These are phyloP conservation scores for Pelargonium nanum DNA, from an alignment of 345 rosid species.

Conservation along the genomic window DNA sequence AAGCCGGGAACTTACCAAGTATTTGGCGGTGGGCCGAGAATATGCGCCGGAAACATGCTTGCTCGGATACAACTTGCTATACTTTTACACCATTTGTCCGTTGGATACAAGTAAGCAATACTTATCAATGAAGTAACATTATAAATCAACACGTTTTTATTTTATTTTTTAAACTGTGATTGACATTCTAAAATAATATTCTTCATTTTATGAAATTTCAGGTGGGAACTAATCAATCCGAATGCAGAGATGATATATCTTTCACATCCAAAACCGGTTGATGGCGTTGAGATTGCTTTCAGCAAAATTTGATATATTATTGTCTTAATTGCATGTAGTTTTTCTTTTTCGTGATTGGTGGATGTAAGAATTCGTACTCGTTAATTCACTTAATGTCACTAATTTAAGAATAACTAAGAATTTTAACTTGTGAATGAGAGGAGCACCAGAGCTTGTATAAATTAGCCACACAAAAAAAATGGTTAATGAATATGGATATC, in stretches of 20 bases:
- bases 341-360: too few species aligned
- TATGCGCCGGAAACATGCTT: constrained; percentile 29
- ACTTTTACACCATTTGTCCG: constrained; percentile 26
- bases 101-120: constrained; percentile 27
- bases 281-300: constrained; percentile 23
- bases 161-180: background rate
- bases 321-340: too few species aligned
- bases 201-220: constrained; percentile 2
- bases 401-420: too few species aligned
- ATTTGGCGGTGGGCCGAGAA: constrained; percentile 23
- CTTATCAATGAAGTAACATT: background rate
- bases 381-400: too few species aligned
- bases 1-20: constrained; percentile 17
- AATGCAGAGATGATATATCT: constrained; percentile 18
- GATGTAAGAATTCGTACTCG: too few species aligned
- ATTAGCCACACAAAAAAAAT: too few species aligned
- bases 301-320: constrained; percentile 10
- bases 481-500: too few species aligned
- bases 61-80: constrained; percentile 21
- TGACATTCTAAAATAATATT: background rate
- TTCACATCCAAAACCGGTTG: constrained; percentile 22
- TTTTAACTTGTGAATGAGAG: too few species aligned
- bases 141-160: background rate
- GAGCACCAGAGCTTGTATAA: too few species aligned
- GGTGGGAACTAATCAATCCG: constrained; percentile 31